Evolutionary conservation across 371 early-diverging fungal species (phyloP), one percentile per base, ranked within the genome.

Genomic region (Sporodiniella umbellata): DNA sequence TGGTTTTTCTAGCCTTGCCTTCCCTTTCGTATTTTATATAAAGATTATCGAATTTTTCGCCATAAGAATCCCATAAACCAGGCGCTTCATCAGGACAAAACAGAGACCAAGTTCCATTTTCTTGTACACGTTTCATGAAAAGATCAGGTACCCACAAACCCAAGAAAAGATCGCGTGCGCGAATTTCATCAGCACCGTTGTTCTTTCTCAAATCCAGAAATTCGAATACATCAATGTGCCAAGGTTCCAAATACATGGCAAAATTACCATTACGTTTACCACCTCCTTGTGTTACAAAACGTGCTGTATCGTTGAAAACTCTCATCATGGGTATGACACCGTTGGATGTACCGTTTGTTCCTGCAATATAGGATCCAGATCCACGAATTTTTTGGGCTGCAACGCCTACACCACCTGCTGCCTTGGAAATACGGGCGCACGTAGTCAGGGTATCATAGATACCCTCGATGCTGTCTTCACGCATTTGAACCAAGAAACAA

Each of bases 91-190:
- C 88, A 26, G 99, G 99, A 71, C 99, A 99, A 75, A 99, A 98
- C 40, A 99, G 68, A 43, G 86, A 84, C 99, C 99, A 99, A 55
- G 94, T 88, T 44, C 85, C 94, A 62, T 98, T 90, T 17, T 82
- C 79, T 60, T 96, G 93, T 14, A 99, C 99, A 30, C 99, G 88
- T 68, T 93, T 74, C 99, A 99, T 99, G 68, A 99, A 99, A 54
- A 99, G 74, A 72, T 99, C 99, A n/a, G 97, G 94, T 21, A 99
- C 89, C 99, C 99, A 99, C 48, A 99, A 78, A 0, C 94, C 99
- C 62, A 90, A 91, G 72, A 99, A 99, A 33, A 99, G 69, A 70
- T 99, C 99, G 49, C 99, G 92, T 3, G 99, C 98, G 40, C 99
- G 88, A 52, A 78, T 72, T 75, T 99, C 99, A 56, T 99, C 99